These are phyloP conservation scores for Boletus sp. DNA, from an alignment of 768 basidiomycete genomes.

Conservation along the genomic window DNA sequence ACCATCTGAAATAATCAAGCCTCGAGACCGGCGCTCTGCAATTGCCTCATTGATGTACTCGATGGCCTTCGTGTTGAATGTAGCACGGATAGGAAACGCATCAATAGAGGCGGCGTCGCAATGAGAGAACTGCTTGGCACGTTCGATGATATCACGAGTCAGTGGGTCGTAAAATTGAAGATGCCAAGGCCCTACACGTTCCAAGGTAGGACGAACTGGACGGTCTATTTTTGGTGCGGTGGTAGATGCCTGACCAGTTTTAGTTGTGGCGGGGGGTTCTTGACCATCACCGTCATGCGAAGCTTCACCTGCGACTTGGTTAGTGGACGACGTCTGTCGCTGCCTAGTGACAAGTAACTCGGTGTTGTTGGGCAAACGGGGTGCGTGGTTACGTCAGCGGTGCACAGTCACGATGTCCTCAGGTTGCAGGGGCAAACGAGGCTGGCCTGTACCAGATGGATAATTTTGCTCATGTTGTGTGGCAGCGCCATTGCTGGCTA, in stretches of 20 bases:
- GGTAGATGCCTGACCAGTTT: not conserved
- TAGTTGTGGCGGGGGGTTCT: not conserved
- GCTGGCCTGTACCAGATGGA: not conserved
- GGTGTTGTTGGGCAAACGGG: not conserved
- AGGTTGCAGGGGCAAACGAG: not conserved
- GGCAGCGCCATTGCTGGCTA: not conserved
- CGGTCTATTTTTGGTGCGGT: too few species aligned
- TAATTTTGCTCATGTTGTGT: not conserved
- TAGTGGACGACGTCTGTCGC: not conserved
- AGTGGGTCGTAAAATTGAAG: constrained; percentile 1
- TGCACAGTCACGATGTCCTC: not conserved
- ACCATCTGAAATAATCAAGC: not conserved
- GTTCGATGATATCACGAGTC: not conserved
- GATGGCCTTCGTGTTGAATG: not conserved
- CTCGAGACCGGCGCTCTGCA: not conserved
- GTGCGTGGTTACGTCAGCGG: not conserved
- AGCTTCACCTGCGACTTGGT: not conserved
- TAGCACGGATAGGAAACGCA: not conserved
- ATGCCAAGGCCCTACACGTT: not conserved
- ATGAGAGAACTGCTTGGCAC: not conserved
- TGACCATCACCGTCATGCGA: not conserved
- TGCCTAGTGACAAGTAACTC: not conserved
- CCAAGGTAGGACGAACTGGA: not conserved
- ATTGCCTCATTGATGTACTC: constrained; percentile 4
- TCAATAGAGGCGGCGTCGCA: not conserved